phyloP scores from a whole-genome alignment of 2,329 filamentous ascomycete species.

The Berkeleyomyces rouxiae region DNA sequence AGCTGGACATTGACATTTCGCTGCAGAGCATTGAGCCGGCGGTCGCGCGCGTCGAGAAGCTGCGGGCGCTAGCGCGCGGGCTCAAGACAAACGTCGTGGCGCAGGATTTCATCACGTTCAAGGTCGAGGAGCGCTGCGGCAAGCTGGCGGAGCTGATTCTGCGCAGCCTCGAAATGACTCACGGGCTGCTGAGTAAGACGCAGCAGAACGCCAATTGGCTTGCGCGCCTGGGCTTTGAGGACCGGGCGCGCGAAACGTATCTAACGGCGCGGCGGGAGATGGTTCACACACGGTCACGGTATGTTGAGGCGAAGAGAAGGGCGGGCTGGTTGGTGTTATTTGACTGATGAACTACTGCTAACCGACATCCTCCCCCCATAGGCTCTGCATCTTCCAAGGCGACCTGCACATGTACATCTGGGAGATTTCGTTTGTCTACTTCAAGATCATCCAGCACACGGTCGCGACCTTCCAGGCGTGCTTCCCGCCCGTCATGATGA shows the following conservation, averaged over 20 bases:
- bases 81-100: slow-evolving; percentile 76
- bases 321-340: too few species aligned
- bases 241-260: slow-evolving; percentile 74
- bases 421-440: slow-evolving; percentile 89
- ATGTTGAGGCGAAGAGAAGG: slow-evolving; percentile 18
- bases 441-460: slow-evolving; percentile 85
- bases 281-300: slow-evolving; percentile 73
- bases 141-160: slow-evolving; percentile 63
- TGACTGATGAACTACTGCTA: background rate
- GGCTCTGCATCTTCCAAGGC: slow-evolving; percentile 89
- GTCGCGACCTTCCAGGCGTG: slow-evolving; percentile 75
- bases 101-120: slow-evolving; percentile 82
- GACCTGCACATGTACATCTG: slow-evolving; percentile 87
- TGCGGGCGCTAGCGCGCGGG: slow-evolving; percentile 61
- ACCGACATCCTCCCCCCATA: slow-evolving; percentile 21
- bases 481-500: slow-evolving; percentile 76
- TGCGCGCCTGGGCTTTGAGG: slow-evolving; percentile 73
- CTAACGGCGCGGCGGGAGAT: slow-evolving; percentile 60
- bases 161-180: slow-evolving; percentile 59
- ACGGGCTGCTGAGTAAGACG: slow-evolving; percentile 60
- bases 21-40: slow-evolving; percentile 76
- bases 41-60: slow-evolving; percentile 67
- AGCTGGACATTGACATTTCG: slow-evolving; percentile 89
- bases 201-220: slow-evolving; percentile 74
- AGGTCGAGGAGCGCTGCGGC: slow-evolving; percentile 69